phyloP scores from a whole-genome alignment of 805 yeast genomes.

The Lipomyces mesembrius region DNA sequence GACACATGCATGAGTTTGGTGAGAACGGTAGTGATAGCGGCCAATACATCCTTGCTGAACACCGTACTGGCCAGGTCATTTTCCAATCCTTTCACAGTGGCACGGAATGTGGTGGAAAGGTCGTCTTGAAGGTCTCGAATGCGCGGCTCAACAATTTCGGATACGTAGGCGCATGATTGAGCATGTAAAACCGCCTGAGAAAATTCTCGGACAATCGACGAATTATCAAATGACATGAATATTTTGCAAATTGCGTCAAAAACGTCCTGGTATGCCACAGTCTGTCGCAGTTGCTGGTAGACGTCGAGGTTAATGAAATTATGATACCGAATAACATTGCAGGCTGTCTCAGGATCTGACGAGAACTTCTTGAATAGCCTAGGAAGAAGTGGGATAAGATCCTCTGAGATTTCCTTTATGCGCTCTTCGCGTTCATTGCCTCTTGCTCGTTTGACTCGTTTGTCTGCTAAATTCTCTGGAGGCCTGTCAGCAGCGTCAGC shows the following conservation, averaged over 20 bases:
- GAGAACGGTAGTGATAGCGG: neutral
- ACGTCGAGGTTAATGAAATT: constrained; percentile 37
- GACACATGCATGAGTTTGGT: constrained; percentile 17
- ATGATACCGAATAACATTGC: constrained; percentile 37
- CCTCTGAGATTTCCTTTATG: constrained; percentile 17
- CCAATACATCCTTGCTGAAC: constrained; percentile 4
- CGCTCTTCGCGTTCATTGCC: constrained; percentile 18
- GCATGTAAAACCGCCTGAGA: constrained; percentile 20
- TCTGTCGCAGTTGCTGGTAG: constrained; percentile 36
- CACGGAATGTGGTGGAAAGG: constrained; percentile 5
- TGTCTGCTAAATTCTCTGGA: constrained; percentile 3
- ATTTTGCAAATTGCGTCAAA: constrained; percentile 31
- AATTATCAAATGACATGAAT: constrained; percentile 17
- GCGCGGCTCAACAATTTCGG: constrained; percentile 23
- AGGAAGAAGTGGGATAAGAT: constrained; percentile 36
- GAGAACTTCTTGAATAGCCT: constrained; percentile 39
- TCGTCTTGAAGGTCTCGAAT: constrained; percentile 28
- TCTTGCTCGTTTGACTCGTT: neutral
- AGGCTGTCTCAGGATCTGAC: constrained; percentile 37
- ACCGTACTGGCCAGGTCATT: constrained; percentile 17
- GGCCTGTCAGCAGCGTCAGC: constrained; percentile 14
- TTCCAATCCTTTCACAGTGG: neutral
- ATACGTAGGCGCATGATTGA: constrained; percentile 17
- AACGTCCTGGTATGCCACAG: constrained; percentile 39
- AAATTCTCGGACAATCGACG: constrained; percentile 25